Evolutionary conservation across 1,284 basidiomycete genomes (phyloP).

Genomic region (Meira miltonrushii): DNA sequence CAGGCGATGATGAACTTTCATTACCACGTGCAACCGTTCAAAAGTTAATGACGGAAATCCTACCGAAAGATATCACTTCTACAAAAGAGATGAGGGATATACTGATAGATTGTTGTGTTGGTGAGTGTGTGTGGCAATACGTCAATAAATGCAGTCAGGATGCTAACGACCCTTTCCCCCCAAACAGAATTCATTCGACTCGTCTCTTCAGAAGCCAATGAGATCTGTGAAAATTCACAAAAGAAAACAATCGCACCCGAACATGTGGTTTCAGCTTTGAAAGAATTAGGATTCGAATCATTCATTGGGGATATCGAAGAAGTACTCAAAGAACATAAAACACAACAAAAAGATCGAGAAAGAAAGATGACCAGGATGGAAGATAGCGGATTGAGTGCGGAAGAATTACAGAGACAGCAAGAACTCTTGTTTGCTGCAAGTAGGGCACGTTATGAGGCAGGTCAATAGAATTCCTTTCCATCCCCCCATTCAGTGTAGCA

Average conservation of each 20-base stretch:
- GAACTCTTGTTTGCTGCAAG: slow-evolving; percentile 86
- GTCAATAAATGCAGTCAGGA: no score
- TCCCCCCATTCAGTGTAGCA: neutral
- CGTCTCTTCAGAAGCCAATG: slow-evolving; percentile 94
- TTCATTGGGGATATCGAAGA: slow-evolving; percentile 83
- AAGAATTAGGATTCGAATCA: slow-evolving; percentile 81
- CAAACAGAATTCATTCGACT: slow-evolving; percentile 94
- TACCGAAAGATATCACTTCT: slow-evolving; percentile 82
- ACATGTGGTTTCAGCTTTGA: slow-evolving; percentile 86
- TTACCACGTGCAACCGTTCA: slow-evolving; percentile 94
- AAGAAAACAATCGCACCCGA: slow-evolving; percentile 99
- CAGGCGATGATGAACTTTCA: slow-evolving; percentile 81
- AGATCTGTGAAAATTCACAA: slow-evolving; percentile 94
- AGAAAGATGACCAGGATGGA: slow-evolving; percentile 67
- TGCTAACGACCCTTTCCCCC: neutral
- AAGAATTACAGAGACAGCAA: slow-evolving; percentile 80
- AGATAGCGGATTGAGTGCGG: slow-evolving; percentile 81
- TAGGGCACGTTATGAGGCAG: slow-evolving; percentile 59
- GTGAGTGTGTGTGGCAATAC: no score
- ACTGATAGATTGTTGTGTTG: slow-evolving; percentile 92
- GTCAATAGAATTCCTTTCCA: slow-evolving; percentile 21
- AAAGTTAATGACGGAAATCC: slow-evolving; percentile 92
- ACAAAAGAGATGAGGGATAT: slow-evolving; percentile 93
- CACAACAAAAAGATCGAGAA: slow-evolving; percentile 73
- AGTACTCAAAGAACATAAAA: slow-evolving; percentile 89